Conservation (phyloP, 768 basidiomycete species). For the Russula olivacea region DNA sequence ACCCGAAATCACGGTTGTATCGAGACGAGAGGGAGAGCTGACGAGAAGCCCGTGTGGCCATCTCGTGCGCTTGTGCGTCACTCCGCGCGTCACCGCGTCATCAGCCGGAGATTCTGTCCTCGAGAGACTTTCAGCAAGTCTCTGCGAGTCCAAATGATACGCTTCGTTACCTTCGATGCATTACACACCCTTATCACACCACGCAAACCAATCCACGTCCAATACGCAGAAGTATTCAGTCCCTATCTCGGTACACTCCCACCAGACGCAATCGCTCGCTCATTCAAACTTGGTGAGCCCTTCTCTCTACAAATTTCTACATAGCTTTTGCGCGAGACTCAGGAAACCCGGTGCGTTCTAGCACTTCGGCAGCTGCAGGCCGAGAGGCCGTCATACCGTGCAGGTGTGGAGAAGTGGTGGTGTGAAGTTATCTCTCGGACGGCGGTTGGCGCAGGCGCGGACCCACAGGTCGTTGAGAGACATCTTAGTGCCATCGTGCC, state of each 20-base stretch:
- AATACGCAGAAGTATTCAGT: conserved; percentile 58
- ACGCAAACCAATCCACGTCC: conserved; percentile 58
- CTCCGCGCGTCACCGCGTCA: no score
- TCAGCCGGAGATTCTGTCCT: no score
- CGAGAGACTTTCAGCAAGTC: not conserved
- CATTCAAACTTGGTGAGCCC: conserved; percentile 54
- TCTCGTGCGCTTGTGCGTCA: no score
- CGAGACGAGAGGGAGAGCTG: not conserved
- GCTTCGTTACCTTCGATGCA: conserved; percentile 72
- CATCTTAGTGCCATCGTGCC: conserved; percentile 54
- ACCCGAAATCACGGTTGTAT: not conserved
- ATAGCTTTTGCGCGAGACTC: not conserved
- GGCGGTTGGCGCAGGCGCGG: conserved; percentile 68
- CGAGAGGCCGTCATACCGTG: conserved; percentile 53
- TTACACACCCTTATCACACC: conserved; percentile 71
- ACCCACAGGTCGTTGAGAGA: conserved; percentile 48
- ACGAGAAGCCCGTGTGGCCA: not conserved
- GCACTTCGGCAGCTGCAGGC: conserved; percentile 49
- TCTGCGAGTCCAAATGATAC: conserved; percentile 35
- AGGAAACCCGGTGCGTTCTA: conserved; percentile 19
- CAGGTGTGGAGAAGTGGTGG: conserved; percentile 65
- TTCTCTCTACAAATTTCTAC: not conserved
- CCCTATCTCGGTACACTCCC: conserved; percentile 60
- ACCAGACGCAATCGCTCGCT: conserved; percentile 44
- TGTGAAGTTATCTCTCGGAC: conserved; percentile 68